Conservation (phyloP, 768 basidiomycete genomes). For the Suillus plorans region DNA sequence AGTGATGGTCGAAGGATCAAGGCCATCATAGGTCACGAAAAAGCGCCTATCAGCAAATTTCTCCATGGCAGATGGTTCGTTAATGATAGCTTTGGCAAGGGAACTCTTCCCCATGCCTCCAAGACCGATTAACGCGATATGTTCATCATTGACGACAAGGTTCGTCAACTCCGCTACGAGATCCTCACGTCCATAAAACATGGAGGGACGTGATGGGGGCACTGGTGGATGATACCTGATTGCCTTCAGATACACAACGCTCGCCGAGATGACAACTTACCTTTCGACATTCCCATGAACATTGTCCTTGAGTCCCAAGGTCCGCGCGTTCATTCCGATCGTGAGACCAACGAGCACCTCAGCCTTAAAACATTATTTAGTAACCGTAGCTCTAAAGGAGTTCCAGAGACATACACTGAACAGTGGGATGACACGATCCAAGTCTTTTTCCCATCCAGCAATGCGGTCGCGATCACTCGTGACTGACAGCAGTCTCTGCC, state of each 20-base stretch:
- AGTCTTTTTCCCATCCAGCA: not conserved
- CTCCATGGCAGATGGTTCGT: not conserved
- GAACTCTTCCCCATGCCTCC: slow-evolving; percentile 6
- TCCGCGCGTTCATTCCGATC: not conserved
- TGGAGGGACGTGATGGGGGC: not conserved
- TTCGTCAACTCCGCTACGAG: not conserved
- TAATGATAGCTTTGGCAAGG: not conserved
- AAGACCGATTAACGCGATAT: not conserved
- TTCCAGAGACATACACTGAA: not conserved
- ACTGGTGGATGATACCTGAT: not conserved
- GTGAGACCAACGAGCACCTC: not conserved
- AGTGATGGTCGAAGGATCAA: not conserved
- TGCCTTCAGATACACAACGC: not conserved
- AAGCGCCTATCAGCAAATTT: not conserved
- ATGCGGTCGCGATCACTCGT: not conserved
- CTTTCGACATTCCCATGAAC: not conserved
- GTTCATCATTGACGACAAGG: not conserved
- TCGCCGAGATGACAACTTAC: not conserved
- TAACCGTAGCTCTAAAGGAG: not conserved
- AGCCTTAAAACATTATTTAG: not conserved
- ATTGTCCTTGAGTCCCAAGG: not conserved
- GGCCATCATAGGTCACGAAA: slow-evolving; percentile 1
- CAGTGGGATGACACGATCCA: not conserved
- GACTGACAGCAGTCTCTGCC: not conserved
- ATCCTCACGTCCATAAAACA: not conserved